Base-by-base conservation (phyloP, 352 stramenopile species). In the Globisporangium cystogenes region DNA sequence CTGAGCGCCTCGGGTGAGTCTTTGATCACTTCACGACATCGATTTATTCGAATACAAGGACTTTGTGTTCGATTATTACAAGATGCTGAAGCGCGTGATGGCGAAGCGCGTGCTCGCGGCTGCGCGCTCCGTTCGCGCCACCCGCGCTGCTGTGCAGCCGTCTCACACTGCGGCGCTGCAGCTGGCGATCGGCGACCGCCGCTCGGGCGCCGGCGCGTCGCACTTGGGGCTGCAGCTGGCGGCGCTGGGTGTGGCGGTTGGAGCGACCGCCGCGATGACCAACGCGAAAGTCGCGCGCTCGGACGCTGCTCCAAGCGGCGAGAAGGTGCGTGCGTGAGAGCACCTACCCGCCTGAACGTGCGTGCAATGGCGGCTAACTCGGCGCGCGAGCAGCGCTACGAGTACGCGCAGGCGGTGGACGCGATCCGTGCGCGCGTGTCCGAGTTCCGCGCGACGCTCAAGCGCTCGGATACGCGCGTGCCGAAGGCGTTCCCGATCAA, bases 401-500 rank as follows among this genome's bases (percentile, higher is more conserved):
- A 87, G 40, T 93, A 90, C 46, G 67, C 63, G 2, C 62, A 89
- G 45, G 76, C 71, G 1, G 72, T 93, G 41, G 82, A 93, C 57
- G 71, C 51, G 8, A 73, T 93, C 37, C 80, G 82, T 7, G 70
- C 82, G 31, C 72, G 86, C 36, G 75, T 93, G 39, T 90, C 80
- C 15, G 76, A 90, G 60, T 93, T 93, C 47, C 80, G 82, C 3
- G 59, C 68, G 27, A 84, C 73, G 23, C 67, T 93, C n/a, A 90
- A 88, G 57, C 82, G 74, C 54, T 69, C 67, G 1, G 76, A 90
- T 48, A 80, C 72, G 52, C 77, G 79, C 23, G 72, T 91, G 23
- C 82, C 82, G 2, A 88, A 90, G 60, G 72, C 68, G 24, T 90
- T 77, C 60, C 80, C 82, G 12, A 90, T 93, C 44, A 81, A 86